Evolutionary conservation across 257 asterid genomes (phyloP).

Genomic region (Ilex asprella): DNA sequence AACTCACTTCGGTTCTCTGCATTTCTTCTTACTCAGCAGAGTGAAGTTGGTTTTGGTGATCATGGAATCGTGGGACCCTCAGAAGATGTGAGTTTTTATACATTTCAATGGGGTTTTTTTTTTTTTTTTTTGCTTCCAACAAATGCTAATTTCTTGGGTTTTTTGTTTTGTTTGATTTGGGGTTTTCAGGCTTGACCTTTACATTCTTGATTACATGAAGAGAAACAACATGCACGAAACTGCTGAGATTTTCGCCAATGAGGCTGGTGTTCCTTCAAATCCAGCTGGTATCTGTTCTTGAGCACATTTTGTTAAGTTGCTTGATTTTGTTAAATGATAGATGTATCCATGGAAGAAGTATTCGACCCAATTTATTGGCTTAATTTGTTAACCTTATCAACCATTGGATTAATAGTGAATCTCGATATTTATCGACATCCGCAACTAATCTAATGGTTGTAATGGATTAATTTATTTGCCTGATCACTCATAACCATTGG

Average conservation of each 20-base stretch:
- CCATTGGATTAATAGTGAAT: too few relatives aligned
- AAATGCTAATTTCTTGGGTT: conserved; percentile 8
- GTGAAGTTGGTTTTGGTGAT: not conserved
- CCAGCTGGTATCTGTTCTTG: conserved; percentile 21
- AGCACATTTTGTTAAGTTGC: too few relatives aligned
- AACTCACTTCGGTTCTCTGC: too few relatives aligned
- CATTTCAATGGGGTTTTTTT: not conserved
- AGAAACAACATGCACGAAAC: conserved; percentile 26
- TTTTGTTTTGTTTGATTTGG: not conserved
- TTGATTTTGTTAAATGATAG: too few relatives aligned
- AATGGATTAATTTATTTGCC: too few relatives aligned
- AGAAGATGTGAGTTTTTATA: conserved; percentile 24
- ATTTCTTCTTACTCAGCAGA: not conserved
- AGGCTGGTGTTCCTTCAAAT: conserved; percentile 21
- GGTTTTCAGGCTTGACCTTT: conserved; percentile 32
- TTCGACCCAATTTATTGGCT: too few relatives aligned
- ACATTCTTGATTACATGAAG: conserved; percentile 29
- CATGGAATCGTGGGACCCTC: conserved; percentile 30
- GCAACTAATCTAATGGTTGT: too few relatives aligned
- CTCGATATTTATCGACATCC: too few relatives aligned
- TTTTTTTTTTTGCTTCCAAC: not conserved
- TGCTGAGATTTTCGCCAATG: conserved; percentile 26
- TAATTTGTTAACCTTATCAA: too few relatives aligned
- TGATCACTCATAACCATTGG: too few relatives aligned
- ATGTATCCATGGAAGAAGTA: too few relatives aligned